Conservation (phyloP, 495 filamentous ascomycete species). For the Chlorociboria aeruginascens region DNA sequence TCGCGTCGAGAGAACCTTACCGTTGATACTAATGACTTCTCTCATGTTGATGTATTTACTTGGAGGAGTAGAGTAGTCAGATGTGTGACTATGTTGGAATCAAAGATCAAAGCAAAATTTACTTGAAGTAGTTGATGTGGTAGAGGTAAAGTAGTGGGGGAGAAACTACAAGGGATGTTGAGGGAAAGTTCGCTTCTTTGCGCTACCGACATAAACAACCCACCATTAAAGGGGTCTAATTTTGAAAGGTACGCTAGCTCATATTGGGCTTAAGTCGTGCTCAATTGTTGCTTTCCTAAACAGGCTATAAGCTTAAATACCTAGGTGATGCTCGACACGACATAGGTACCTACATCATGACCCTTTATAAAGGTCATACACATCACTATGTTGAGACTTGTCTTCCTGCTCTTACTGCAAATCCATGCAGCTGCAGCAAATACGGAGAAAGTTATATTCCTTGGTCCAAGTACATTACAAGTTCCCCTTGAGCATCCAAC, state of each 20-base stretch:
- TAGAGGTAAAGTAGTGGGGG: slow-evolving; percentile 17
- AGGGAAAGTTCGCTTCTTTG: slow-evolving; percentile 20
- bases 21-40: slow-evolving; percentile 99
- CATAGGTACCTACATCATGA: too few relatives aligned
- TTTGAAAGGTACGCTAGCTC: not conserved
- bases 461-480: slow-evolving; percentile 45
- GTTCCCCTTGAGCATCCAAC: slow-evolving; percentile 43
- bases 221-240: too few relatives aligned
- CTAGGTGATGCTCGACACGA: too few relatives aligned
- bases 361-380: not conserved
- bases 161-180: slow-evolving; percentile 20
- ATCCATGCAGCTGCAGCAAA: slow-evolving; percentile 41
- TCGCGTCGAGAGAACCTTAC: slow-evolving; percentile 43
- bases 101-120: slow-evolving; percentile 7
- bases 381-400: not conserved
- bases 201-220: not conserved
- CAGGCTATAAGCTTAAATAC: too few relatives aligned
- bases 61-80: slow-evolving; percentile 4
- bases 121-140: slow-evolving; percentile 18
- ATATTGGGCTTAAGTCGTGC: not conserved
- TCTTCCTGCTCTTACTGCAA: slow-evolving; percentile 2
- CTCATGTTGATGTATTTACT: slow-evolving; percentile 59
- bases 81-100: slow-evolving; percentile 9
- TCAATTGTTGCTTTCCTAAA: too few relatives aligned
- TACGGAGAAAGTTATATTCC: slow-evolving; percentile 85